Conservation (phyloP, 179 eudicot species). For the Silene coronaria region DNA sequence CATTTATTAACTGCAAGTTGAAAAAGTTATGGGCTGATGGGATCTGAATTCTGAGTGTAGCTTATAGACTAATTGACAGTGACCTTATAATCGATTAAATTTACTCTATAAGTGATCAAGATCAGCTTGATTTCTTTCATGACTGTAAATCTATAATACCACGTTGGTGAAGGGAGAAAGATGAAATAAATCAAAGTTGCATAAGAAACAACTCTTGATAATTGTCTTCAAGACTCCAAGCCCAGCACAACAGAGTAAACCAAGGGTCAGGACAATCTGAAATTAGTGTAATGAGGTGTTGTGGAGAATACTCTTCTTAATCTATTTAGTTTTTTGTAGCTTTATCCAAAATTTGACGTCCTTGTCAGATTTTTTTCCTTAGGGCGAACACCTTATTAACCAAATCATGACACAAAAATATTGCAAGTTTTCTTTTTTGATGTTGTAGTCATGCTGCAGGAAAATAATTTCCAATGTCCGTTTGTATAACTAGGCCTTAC, state of each 20-base stretch:
- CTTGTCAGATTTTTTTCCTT: neutral
- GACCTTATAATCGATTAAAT: neutral
- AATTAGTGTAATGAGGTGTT: neutral
- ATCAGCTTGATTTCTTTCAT: neutral
- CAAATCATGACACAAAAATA: neutral
- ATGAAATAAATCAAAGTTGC: neutral
- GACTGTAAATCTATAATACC: neutral
- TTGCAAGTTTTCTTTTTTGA: neutral
- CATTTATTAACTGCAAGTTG: neutral
- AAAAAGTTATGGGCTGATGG: slow-evolving; percentile 10
- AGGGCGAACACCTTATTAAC: neutral
- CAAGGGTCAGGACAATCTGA: neutral
- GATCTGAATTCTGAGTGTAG: neutral
- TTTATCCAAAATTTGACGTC: neutral
- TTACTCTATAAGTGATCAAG: slow-evolving; percentile 4
- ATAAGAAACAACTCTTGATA: neutral
- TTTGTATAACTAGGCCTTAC: slow-evolving; percentile 7
- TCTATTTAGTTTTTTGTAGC: neutral
- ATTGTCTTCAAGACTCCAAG: neutral
- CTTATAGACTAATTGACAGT: neutral
- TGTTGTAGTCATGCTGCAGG: slow-evolving; percentile 1
- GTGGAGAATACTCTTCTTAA: neutral
- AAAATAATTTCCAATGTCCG: neutral
- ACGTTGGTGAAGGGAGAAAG: neutral
- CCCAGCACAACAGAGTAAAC: neutral